Percentiles rank a stretch among this genome's conserved stretches.
These are phyloP conservation scores for Coniella lustricola DNA, from an alignment of 2,329 filamentous ascomycete genomes.

Conservation along the genomic window DNA sequence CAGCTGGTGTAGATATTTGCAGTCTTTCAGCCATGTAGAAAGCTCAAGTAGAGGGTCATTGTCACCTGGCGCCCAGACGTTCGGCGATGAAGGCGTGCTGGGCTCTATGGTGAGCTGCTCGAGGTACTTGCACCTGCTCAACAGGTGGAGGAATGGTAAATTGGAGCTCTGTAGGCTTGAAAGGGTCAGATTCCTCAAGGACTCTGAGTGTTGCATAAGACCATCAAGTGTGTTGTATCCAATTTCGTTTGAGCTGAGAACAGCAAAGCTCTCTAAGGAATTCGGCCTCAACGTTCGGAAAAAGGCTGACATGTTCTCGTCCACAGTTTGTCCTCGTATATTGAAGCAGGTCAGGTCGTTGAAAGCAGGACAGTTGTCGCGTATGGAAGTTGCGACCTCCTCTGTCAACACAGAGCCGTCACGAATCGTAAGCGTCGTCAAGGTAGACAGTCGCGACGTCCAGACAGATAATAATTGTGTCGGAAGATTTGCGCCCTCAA, in stretches of 20 bases:
- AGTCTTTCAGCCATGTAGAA: slow-evolving; percentile 27
- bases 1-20: slow-evolving; percentile 42
- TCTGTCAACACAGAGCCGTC: slow-evolving; percentile 53
- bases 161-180: slow-evolving; percentile 23
- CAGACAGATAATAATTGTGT: slow-evolving; percentile 47
- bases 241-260: slow-evolving; percentile 48
- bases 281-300: slow-evolving; percentile 48
- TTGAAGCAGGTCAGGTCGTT: slow-evolving; percentile 51
- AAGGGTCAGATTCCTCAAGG: slow-evolving; percentile 28
- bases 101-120: slow-evolving; percentile 28
- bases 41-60: slow-evolving; percentile 23
- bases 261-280: slow-evolving; percentile 50
- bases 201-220: slow-evolving; percentile 35
- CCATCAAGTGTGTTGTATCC: slow-evolving; percentile 49
- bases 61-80: slow-evolving; percentile 18
- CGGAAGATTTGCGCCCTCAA: slow-evolving; percentile 46
- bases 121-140: slow-evolving; percentile 28
- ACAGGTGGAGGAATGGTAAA: slow-evolving; percentile 23
- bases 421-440: slow-evolving; percentile 53
- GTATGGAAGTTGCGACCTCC: slow-evolving; percentile 46
- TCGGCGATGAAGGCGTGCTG: slow-evolving; percentile 14
- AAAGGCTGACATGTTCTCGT: slow-evolving; percentile 52
- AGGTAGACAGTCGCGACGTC: slow-evolving; percentile 49
- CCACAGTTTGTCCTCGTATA: slow-evolving; percentile 38
- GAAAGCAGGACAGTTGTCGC: slow-evolving; percentile 53